Evolutionary conservation across 1,284 basidiomycete genomes (phyloP), one percentile per base, ranked within the genome.

Genomic region (Pascua guehoae): DNA sequence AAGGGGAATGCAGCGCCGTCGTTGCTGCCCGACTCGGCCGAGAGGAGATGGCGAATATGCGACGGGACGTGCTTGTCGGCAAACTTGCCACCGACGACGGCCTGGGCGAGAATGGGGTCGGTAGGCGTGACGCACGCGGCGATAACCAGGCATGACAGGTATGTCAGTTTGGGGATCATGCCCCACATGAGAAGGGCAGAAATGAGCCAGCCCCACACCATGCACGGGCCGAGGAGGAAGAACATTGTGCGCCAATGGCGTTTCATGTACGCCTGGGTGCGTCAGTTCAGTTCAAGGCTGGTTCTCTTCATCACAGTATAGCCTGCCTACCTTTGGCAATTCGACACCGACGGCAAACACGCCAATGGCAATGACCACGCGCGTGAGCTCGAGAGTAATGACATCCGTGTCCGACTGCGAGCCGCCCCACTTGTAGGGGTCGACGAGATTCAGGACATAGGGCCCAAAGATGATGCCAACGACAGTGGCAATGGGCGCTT

Each of bases 271-370:
- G 88, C 87, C 78, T 78, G 61, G 24, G 11, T 11, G 15, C 1
- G 48, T 56, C 54, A 57, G 51, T 32, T 56, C 54, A 57, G 51
- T 32, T 32, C 24, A 7, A 32, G 24, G 24, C 24, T n/a, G n/a
- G n/a, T n/a, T n/a, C 41, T 12, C 41, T 41, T 41, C 41, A n/a
- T n/a, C 41, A 12, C 36, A 32, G 45, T 18, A 18, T 16, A 36
- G n/a, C 32, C 48, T 0, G 56, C 73, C 49, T 43, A 74, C 77
- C 78, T 93, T 94, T 32, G 93, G 93, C 69, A 96, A 79, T 71
- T 96, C 91, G 42, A 98, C 96, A 4, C 96, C 96, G 60, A 98
- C 91, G 11, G 95, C 93, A 75, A 99, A 99, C 5, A 99, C 95
- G 42, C 93, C 93, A 56, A 98, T 89, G 8, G 95, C 95, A 49